Percentiles rank a stretch among this genome's conserved stretches.
Conservation (phyloP, 2,329 filamentous ascomycete genomes). For the Alternaria sp. region DNA sequence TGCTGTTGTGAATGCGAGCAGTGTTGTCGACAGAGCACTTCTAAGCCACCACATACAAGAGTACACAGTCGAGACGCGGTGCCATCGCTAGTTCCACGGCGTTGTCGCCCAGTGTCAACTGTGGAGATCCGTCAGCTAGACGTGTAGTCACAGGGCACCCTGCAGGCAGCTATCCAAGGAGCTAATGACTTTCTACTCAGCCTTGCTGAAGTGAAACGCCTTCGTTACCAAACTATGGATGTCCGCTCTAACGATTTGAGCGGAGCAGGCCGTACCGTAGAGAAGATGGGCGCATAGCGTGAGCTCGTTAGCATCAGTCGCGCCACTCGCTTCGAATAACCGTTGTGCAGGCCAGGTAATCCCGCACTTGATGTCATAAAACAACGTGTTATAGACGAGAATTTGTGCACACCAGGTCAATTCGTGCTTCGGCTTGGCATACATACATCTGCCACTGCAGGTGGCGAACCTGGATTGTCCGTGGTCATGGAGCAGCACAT, state of each 20-base stretch:
- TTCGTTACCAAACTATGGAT: conserved; percentile 24
- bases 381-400: conserved; percentile 37
- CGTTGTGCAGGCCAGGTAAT: conserved; percentile 28
- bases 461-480: conserved; percentile 25
- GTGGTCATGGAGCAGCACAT: conserved; percentile 37
- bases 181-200: conserved; percentile 4
- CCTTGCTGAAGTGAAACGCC: conserved; percentile 18
- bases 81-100: conserved; percentile 38
- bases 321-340: conserved; percentile 33
- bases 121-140: conserved; percentile 29
- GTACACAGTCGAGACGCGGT: conserved; percentile 39
- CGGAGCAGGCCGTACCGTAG: conserved; percentile 34
- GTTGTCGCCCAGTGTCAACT: conserved; percentile 27
- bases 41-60: conserved; percentile 33
- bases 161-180: conserved; percentile 14
- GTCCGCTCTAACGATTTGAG: conserved; percentile 22
- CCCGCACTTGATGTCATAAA: conserved; percentile 36
- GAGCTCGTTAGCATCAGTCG: conserved; percentile 21
- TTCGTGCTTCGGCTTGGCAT: conserved; percentile 30
- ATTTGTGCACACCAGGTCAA: conserved; percentile 28
- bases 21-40: conserved; percentile 28
- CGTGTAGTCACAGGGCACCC: conserved; percentile 16
- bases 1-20: conserved; percentile 32
- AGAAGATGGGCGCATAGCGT: conserved; percentile 28
- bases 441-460: conserved; percentile 35